These are phyloP conservation scores for Penicillium janthinellum DNA, from an alignment of 2,329 filamentous ascomycete genomes.

Conservation along the genomic window DNA sequence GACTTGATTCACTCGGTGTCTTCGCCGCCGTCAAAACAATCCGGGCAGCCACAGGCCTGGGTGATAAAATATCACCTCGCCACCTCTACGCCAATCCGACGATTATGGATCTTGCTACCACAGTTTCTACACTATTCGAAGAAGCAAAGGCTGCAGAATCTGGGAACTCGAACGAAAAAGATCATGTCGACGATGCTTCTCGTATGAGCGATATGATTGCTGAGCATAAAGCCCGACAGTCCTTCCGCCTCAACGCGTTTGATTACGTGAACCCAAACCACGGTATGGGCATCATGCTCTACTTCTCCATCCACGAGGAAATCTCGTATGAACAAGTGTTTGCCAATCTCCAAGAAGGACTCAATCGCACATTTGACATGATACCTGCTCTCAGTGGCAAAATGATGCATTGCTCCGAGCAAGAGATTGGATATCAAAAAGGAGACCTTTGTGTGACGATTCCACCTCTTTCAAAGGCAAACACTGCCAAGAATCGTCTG, in stretches of 20 bases:
- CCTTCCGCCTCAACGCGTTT: slow-evolving; percentile 10
- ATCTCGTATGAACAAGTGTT: slow-evolving; percentile 6
- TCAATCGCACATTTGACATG: slow-evolving; percentile 12
- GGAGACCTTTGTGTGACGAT: slow-evolving; percentile 14
- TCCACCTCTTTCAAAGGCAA: slow-evolving; percentile 5
- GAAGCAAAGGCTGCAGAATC: slow-evolving; percentile 2
- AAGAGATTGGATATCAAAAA: slow-evolving; percentile 9
- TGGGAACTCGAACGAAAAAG: background rate
- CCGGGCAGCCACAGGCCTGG: slow-evolving; percentile 6
- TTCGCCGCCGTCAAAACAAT: slow-evolving; percentile 5
- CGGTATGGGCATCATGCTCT: slow-evolving; percentile 12
- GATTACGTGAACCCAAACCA: slow-evolving; percentile 13
- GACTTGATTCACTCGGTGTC: slow-evolving; percentile 6
- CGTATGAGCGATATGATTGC: background rate
- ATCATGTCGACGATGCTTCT: background rate
- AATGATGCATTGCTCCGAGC: slow-evolving; percentile 10
- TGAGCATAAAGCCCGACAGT: slow-evolving; percentile 8
- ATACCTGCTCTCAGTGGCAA: slow-evolving; percentile 13
- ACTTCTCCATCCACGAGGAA: slow-evolving; percentile 11
- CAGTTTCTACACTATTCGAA: slow-evolving; percentile 2
- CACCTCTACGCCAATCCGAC: slow-evolving; percentile 6
- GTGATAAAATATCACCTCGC: slow-evolving; percentile 6
- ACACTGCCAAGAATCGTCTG: slow-evolving; percentile 3
- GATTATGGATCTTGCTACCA: background rate
- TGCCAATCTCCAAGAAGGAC: slow-evolving; percentile 9